Conservation (phyloP, 1,284 basidiomycete species). For the Inonotus obliquus region DNA sequence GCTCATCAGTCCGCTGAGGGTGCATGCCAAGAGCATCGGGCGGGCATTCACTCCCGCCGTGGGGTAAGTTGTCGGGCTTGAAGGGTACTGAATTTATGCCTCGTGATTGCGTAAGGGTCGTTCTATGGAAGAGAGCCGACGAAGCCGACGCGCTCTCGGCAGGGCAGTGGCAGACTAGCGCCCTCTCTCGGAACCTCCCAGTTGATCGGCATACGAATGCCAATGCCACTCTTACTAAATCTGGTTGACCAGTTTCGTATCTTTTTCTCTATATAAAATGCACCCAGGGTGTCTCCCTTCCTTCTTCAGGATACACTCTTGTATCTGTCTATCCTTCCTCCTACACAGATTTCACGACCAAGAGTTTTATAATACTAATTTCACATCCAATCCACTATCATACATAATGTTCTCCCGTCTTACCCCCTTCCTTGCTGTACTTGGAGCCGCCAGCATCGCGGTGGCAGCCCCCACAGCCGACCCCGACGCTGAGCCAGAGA, state of each 20-base stretch:
- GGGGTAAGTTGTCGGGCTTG: neutral
- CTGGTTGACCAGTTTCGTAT: neutral
- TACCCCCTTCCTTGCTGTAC: neutral
- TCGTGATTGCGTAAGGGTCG: neutral
- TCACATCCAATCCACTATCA: no score
- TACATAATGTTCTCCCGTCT: slow-evolving; percentile 7
- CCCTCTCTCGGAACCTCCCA: neutral
- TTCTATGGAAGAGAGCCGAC: neutral
- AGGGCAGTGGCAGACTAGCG: neutral
- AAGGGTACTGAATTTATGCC: neutral
- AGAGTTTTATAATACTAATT: no score
- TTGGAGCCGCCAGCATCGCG: slow-evolving; percentile 4
- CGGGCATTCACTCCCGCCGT: neutral
- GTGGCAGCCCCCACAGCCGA: slow-evolving; percentile 10
- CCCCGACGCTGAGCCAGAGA: slow-evolving; percentile 10
- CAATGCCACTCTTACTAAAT: neutral
- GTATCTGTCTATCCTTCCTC: neutral
- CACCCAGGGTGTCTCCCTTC: neutral
- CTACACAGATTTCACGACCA: neutral
- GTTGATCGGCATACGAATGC: neutral
- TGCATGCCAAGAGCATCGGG: neutral
- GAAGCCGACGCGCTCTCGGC: neutral
- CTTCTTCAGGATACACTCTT: neutral
- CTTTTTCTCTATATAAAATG: neutral
- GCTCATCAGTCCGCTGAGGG: neutral